Conservation (phyloP, 805 yeast species). For the Zygoascus biomembranicola region DNA sequence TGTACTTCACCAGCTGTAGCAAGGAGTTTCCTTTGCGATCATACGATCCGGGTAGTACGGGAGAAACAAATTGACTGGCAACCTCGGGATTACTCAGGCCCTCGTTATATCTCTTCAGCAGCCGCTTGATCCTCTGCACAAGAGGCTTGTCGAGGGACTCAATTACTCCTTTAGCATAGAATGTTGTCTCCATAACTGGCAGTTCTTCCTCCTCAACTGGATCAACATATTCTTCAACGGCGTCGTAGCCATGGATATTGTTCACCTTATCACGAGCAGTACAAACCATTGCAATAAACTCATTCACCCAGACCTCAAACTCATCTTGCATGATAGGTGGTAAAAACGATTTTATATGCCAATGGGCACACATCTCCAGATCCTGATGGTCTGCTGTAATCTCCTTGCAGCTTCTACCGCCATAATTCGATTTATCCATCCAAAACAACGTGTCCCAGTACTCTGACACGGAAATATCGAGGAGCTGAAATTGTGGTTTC, state of each 20-base stretch:
- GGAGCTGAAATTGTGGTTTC: slow-evolving; percentile 71
- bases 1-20: slow-evolving; percentile 65
- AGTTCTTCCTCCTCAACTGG: slow-evolving; percentile 21
- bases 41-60: slow-evolving; percentile 68
- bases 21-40: slow-evolving; percentile 57
- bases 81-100: slow-evolving; percentile 53
- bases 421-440: slow-evolving; percentile 88
- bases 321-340: slow-evolving; percentile 73
- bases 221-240: background rate
- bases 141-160: slow-evolving; percentile 55
- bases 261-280: slow-evolving; percentile 29
- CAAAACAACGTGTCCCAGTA: slow-evolving; percentile 93
- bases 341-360: slow-evolving; percentile 72
- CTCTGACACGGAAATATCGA: slow-evolving; percentile 63
- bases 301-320: slow-evolving; percentile 78
- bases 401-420: slow-evolving; percentile 46
- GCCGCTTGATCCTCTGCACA: slow-evolving; percentile 53
- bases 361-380: slow-evolving; percentile 26
- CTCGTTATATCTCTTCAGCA: slow-evolving; percentile 64
- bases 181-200: slow-evolving; percentile 26
- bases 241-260: background rate
- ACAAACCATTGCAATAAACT: slow-evolving; percentile 63
- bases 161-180: slow-evolving; percentile 28
- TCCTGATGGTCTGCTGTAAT: slow-evolving; percentile 2
- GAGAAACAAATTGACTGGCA: slow-evolving; percentile 60